Evolutionary conservation across 768 basidiomycete species (phyloP), one percentile per base, ranked within the genome.

Genomic region (Lepiota brunneoincarnata): DNA sequence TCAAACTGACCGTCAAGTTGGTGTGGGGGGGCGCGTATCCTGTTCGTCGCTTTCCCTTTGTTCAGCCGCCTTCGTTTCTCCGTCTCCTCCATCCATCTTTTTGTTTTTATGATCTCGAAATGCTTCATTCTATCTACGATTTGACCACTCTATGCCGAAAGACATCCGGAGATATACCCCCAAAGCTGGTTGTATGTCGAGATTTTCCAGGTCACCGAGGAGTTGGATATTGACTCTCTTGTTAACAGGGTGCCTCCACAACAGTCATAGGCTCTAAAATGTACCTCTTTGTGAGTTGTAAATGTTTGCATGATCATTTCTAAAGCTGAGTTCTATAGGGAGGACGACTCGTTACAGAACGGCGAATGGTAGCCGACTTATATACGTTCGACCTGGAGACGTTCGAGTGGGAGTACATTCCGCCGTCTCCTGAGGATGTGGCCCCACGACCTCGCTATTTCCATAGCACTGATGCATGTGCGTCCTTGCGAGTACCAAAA

Each of bases 391-490:
- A 98, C 73, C 75, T 98, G 59, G 76, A 84, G 51, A 84, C 86
- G 2, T 87, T 89, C 63, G 70, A 75, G 10, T 99, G 97, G 97
- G 80, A 87, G 61, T 84, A 77, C 64, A 65, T 94, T 7, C 69
- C 72, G 1, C 75, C 81, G 15, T 75, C 74, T 49, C 73, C 78
- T 1, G 87, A 86, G 52, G 88, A 90, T 61, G 79, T 85, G 45
- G 72, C 86, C 9, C 94, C 96, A 0, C 77, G 82, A 43, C 81
- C 93, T 21, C 84, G 97, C 38, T 99, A 99, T 68, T 99, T 99
- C 66, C 97, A 99, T 71, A 92, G 89, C 57, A 82, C 91, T 11
- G 93, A 97, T 70, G 71, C 85, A 53, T 96, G 90, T 86, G 67
- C 62, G 82, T 72, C 53, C 44, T 57, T 49, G 11, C 34, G 11